Conservation (phyloP, 306 rosid species). For the Cucumis melo region DNA sequence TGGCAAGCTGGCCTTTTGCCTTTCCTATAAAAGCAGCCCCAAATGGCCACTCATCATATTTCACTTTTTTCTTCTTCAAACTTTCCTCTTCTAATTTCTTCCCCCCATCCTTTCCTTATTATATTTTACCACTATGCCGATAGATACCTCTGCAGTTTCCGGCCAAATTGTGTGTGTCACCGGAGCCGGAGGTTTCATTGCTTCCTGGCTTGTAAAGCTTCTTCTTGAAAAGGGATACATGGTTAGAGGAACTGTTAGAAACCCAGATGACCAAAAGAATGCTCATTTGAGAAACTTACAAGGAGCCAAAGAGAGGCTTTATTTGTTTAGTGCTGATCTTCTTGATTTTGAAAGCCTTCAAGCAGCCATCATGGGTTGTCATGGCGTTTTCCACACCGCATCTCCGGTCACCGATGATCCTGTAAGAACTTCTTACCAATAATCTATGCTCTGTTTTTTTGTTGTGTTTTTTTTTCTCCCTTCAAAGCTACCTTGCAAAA, state of each 20-base stretch:
- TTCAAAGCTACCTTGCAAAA: too few relatives aligned
- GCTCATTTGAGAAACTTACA: slow-evolving; percentile 60
- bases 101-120: too few relatives aligned
- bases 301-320: slow-evolving; percentile 64
- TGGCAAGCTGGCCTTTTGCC: too few relatives aligned
- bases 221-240: slow-evolving; percentile 59
- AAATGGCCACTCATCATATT: too few relatives aligned
- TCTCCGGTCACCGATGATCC: slow-evolving; percentile 88
- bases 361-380: slow-evolving; percentile 45
- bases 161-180: slow-evolving; percentile 67
- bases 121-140: slow-evolving; percentile 38
- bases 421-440: too few relatives aligned
- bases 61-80: too few relatives aligned
- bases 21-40: too few relatives aligned
- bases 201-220: slow-evolving; percentile 79
- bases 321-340: slow-evolving; percentile 55
- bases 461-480: too few relatives aligned
- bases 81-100: too few relatives aligned
- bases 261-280: slow-evolving; percentile 82
- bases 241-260: slow-evolving; percentile 74
- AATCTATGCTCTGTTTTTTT: too few relatives aligned
- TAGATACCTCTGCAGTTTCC: slow-evolving; percentile 12
- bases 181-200: slow-evolving; percentile 92
- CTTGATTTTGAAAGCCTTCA: slow-evolving; percentile 47
- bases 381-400: slow-evolving; percentile 78